A percentile compares a stretch with the other conserved stretches of the same genome.
Evolutionary conservation across 2,329 filamentous ascomycete species (phyloP).

Genomic region (Talaromyces sp.): DNA sequence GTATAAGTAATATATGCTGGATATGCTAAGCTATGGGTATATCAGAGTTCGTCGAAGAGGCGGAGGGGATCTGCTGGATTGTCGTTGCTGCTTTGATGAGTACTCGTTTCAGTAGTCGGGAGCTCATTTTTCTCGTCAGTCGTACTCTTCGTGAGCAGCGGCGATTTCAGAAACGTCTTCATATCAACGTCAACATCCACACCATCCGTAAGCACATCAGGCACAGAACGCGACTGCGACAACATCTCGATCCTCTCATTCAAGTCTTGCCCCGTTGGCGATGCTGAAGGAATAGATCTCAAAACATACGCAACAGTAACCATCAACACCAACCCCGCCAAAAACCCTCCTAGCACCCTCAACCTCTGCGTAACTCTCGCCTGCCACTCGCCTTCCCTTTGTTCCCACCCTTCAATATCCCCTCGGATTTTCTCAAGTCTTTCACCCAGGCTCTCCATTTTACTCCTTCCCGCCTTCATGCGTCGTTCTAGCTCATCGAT

Average conservation of each 20-base stretch:
- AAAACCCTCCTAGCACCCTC: conserved; percentile 37
- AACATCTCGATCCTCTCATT: neutral
- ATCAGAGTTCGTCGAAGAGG: conserved; percentile 19
- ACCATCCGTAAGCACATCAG: neutral
- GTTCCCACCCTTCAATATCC: conserved; percentile 44
- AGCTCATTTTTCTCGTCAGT: neutral
- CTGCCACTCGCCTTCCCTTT: conserved; percentile 43
- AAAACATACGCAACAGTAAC: conserved; percentile 30
- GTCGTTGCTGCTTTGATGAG: neutral
- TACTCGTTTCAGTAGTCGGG: neutral
- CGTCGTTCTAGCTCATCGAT: conserved; percentile 38
- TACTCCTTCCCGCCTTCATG: conserved; percentile 36
- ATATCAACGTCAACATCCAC: neutral
- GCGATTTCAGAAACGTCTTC: neutral
- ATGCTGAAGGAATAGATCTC: conserved; percentile 15
- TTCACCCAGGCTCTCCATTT: conserved; percentile 35
- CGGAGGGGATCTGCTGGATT: conserved; percentile 3
- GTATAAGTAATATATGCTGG: neutral
- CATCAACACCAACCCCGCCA: conserved; percentile 28
- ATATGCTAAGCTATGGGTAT: neutral
- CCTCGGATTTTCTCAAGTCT: conserved; percentile 39
- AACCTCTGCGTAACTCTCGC: conserved; percentile 36
- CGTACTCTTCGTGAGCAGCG: neutral
- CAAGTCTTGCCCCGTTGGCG: conserved; percentile 8
- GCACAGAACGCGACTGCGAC: neutral